A percentile compares a stretch with the other conserved stretches of the same genome.
These are phyloP conservation scores for Fusarium camptoceras DNA, from an alignment of 2,329 filamentous ascomycete genomes.

Conservation along the genomic window DNA sequence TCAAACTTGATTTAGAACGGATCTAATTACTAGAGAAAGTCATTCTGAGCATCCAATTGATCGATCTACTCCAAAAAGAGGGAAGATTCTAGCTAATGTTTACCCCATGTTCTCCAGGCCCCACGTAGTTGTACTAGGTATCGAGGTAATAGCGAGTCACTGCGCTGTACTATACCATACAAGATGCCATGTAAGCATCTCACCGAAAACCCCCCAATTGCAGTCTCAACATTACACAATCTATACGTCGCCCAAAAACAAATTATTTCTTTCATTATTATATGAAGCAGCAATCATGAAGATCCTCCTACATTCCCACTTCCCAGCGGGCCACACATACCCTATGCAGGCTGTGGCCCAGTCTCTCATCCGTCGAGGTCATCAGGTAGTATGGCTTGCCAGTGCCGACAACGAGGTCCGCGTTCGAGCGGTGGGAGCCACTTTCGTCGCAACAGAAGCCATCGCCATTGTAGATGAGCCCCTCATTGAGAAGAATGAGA, in stretches of 20 bases:
- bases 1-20: constrained; percentile 1
- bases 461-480: constrained; percentile 50
- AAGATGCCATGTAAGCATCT: constrained; percentile 5
- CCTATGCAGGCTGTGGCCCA: constrained; percentile 56
- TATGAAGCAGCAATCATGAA: constrained; percentile 48
- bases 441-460: constrained; percentile 49
- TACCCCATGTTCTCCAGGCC: constrained; percentile 2
- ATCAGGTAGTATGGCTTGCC: constrained; percentile 55
- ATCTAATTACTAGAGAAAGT: not conserved
- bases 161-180: not conserved
- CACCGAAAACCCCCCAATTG: not conserved
- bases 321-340: constrained; percentile 54
- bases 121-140: not conserved
- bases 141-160: not conserved
- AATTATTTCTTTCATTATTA: not conserved
- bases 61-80: not conserved
- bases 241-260: not conserved
- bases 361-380: constrained; percentile 53
- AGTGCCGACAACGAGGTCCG: constrained; percentile 50
- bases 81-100: not conserved
- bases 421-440: constrained; percentile 51
- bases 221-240: not conserved
- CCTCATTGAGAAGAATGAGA: constrained; percentile 44
- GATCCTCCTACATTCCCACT: constrained; percentile 55
- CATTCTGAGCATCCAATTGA: not conserved